Conservation (phyloP, 352 stramenopile genomes). For the Phytopythium litorale region DNA sequence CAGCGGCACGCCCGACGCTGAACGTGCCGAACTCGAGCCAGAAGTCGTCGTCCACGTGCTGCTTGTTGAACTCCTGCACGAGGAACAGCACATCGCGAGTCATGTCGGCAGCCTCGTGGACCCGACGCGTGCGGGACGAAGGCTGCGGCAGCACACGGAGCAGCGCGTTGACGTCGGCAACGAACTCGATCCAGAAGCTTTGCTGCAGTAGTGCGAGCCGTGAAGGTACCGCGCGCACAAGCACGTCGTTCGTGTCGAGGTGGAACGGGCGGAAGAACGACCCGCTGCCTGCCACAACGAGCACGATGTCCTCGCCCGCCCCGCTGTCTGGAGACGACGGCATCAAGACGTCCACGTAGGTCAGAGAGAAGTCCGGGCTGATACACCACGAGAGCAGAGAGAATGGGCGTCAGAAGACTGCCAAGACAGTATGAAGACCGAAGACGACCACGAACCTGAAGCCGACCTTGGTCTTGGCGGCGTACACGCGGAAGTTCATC, state of each 20-base stretch:
- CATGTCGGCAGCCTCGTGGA: slow-evolving; percentile 21
- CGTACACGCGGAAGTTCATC: slow-evolving; percentile 74
- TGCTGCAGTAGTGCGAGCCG: slow-evolving; percentile 68
- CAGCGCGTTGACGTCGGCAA: slow-evolving; percentile 53
- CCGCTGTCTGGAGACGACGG: slow-evolving; percentile 19
- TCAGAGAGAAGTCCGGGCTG: slow-evolving; percentile 73
- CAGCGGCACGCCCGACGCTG: slow-evolving; percentile 15
- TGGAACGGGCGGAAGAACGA: slow-evolving; percentile 81
- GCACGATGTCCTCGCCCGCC: slow-evolving; percentile 16
- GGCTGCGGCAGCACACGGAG: slow-evolving; percentile 39
- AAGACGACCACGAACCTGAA: slow-evolving; percentile 38
- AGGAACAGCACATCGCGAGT: slow-evolving; percentile 42
- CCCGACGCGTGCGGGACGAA: slow-evolving; percentile 31
- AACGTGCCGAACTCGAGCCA: slow-evolving; percentile 58
- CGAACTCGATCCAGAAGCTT: slow-evolving; percentile 83
- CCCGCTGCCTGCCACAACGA: slow-evolving; percentile 67
- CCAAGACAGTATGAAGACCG: slow-evolving; percentile 1
- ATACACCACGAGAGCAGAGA: neutral
- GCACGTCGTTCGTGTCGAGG: slow-evolving; percentile 81
- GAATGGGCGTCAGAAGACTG: neutral
- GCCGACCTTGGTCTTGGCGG: slow-evolving; percentile 72
- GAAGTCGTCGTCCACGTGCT: slow-evolving; percentile 54
- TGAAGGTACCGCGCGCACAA: slow-evolving; percentile 68
- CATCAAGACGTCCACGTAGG: slow-evolving; percentile 77
- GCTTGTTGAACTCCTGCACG: slow-evolving; percentile 54